Evolutionary conservation across 169 alveolate genomes (phyloP), one percentile per base, ranked within the genome.

Genomic region (Plasmodium vinckei): DNA sequence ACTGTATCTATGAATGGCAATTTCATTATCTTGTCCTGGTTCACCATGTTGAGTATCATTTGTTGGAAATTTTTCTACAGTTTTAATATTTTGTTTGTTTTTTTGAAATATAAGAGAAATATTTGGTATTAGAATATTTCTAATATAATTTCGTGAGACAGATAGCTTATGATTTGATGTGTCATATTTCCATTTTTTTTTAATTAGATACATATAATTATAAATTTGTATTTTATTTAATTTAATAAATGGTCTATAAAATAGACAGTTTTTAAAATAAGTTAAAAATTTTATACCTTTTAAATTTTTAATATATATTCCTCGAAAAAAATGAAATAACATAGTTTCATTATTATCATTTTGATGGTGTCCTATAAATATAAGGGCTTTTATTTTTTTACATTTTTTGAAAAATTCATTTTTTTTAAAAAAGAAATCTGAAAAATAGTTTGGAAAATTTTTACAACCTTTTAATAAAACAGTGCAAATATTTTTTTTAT

Each of bases 301-400:
- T 56, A 79, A 21, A 54, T 79, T 79, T 79, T 79, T 79, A 21
- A 79, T 54, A 46, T 42, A 79, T n/a, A 70, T 70, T n/a, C 89
- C 89, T 57, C 89, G 51, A 51, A 79, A 69, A 44, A 79, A 44
- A 25, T 79, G 68, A 53, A 79, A 64, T 21, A 79, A 42, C n/a
- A 79, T 25, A 4, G 89, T 79, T 53, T 79, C 89, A 23, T 79
- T 79, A 25, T 51, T 79, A 70, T 79, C 89, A 69, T 79, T 79
- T 15, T 69, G 17, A 47, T 64, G 77, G 12, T 79, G 89, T 21
- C 89, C 89, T 53, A 79, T 1, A 33, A 79, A 79, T 17, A 79
- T 71, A 3, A 79, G 27, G 2, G 82, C 49, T 46, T 65, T 79
- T 44, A 79, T 59, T 13, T 19, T 13, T 44, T 33, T 53, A 4